Evolutionary conservation across 345 rosid species (phyloP).

Genomic region (Rubroshorea leprosula): DNA sequence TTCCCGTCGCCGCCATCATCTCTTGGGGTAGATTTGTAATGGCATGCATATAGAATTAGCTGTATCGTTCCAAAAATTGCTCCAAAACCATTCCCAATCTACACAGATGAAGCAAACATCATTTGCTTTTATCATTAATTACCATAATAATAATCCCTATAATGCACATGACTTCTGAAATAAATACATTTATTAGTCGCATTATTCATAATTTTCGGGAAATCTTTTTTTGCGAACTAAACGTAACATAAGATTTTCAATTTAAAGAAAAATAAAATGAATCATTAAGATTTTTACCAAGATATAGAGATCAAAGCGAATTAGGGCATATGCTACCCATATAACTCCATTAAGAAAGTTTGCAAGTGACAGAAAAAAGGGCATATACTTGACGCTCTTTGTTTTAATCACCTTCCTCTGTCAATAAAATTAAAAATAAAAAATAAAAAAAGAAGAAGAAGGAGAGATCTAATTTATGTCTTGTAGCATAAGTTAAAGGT

Average conservation of each 20-base stretch:
- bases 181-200: too few relatives aligned
- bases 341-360: conserved; percentile 28
- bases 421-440: too few relatives aligned
- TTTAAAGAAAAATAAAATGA: too few relatives aligned
- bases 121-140: too few relatives aligned
- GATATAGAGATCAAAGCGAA: conserved; percentile 37
- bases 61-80: conserved; percentile 31
- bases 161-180: too few relatives aligned
- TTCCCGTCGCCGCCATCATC: conserved; percentile 11
- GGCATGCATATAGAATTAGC: conserved; percentile 32
- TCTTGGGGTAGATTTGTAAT: conserved; percentile 33
- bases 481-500: too few relatives aligned
- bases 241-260: too few relatives aligned
- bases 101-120: background rate
- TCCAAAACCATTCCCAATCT: conserved; percentile 66
- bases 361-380: conserved; percentile 40
- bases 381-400: conserved; percentile 54
- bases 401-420: conserved; percentile 33
- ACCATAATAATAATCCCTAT: too few relatives aligned
- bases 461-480: too few relatives aligned
- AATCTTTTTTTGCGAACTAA: too few relatives aligned
- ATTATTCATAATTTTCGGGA: too few relatives aligned
- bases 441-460: too few relatives aligned
- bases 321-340: conserved; percentile 37
- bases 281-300: conserved; percentile 23